Conservation (phyloP, 2,329 filamentous ascomycete genomes). For the Pestalotiopsis sp. region DNA sequence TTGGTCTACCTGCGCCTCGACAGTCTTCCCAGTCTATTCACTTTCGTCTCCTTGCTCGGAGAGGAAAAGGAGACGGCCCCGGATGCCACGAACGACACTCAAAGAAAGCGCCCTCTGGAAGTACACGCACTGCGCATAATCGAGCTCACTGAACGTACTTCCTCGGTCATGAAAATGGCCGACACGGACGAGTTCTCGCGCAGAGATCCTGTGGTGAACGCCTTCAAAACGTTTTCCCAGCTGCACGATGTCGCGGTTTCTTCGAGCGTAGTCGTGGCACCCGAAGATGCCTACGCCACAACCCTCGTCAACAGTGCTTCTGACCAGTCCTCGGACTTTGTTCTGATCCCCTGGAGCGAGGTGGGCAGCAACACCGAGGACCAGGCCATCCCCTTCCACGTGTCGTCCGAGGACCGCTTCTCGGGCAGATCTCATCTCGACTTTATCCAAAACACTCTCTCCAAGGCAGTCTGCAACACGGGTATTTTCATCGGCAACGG, state of each 20-base stretch:
- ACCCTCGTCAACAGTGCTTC: conserved; percentile 72
- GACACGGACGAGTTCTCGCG: conserved; percentile 75
- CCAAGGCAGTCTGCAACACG: conserved; percentile 66
- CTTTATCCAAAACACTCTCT: conserved; percentile 73
- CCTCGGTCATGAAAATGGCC: conserved; percentile 91
- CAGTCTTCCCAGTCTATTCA: conserved; percentile 80
- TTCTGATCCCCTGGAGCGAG: conserved; percentile 90
- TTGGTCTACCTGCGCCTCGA: conserved; percentile 85
- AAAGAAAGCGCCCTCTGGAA: conserved; percentile 58
- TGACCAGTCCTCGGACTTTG: conserved; percentile 71
- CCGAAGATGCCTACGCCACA: conserved; percentile 77
- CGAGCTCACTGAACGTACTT: conserved; percentile 88
- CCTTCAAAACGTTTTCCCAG: conserved; percentile 85
- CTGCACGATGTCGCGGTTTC: conserved; percentile 83
- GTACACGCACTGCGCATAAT: conserved; percentile 85
- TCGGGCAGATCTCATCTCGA: conserved; percentile 65
- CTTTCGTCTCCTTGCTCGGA: conserved; percentile 80
- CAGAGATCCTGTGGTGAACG: conserved; percentile 85
- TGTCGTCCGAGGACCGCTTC: conserved; percentile 61
- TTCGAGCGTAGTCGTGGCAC: conserved; percentile 79
- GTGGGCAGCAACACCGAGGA: conserved; percentile 75
- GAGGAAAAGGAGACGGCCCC: conserved; percentile 36
- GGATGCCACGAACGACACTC: conserved; percentile 26
- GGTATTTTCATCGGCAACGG: conserved; percentile 79
- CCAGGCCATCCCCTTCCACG: conserved; percentile 42